Conservation (phyloP, 2,329 filamentous ascomycete species). For the Pestalotiopsis sp. region DNA sequence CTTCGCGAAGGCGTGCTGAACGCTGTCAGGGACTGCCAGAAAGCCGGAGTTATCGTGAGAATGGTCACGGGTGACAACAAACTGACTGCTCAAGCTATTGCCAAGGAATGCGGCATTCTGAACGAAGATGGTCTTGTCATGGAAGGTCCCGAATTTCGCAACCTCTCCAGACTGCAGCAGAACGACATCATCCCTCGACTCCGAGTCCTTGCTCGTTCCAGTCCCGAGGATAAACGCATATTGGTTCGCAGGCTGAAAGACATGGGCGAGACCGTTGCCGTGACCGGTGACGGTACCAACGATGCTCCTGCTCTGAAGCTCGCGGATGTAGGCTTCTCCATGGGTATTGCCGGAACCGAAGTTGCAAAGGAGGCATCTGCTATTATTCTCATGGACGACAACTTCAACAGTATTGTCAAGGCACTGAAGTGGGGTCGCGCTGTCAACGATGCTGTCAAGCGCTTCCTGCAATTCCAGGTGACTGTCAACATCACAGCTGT, state of each 20-base stretch:
- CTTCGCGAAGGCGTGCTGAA: slow-evolving; percentile 74
- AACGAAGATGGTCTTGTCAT: slow-evolving; percentile 70
- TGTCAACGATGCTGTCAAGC: slow-evolving; percentile 77
- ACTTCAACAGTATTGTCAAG: slow-evolving; percentile 85
- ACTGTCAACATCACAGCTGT: slow-evolving; percentile 94
- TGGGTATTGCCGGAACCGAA: slow-evolving; percentile 83
- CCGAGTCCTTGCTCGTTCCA: slow-evolving; percentile 74
- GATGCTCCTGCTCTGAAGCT: slow-evolving; percentile 81
- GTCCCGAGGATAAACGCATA: slow-evolving; percentile 76
- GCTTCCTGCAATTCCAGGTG: slow-evolving; percentile 76
- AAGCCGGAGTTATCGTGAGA: slow-evolving; percentile 76
- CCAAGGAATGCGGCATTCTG: slow-evolving; percentile 76
- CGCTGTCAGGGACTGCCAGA: slow-evolving; percentile 73
- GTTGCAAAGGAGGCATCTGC: slow-evolving; percentile 84
- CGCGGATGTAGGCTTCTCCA: slow-evolving; percentile 82
- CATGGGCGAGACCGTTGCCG: slow-evolving; percentile 76
- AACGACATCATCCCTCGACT: slow-evolving; percentile 68
- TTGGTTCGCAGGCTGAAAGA: slow-evolving; percentile 73
- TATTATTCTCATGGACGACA: slow-evolving; percentile 87
- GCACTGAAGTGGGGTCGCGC: slow-evolving; percentile 80
- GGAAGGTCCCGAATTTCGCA: slow-evolving; percentile 79
- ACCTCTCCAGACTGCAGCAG: slow-evolving; percentile 67
- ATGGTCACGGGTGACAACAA: slow-evolving; percentile 89
- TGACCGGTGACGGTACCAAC: slow-evolving; percentile 84
- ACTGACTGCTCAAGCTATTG: slow-evolving; percentile 77